Base-by-base conservation (phyloP, 192 early-diverging fungal genomes). In the Coemansia sp. region DNA sequence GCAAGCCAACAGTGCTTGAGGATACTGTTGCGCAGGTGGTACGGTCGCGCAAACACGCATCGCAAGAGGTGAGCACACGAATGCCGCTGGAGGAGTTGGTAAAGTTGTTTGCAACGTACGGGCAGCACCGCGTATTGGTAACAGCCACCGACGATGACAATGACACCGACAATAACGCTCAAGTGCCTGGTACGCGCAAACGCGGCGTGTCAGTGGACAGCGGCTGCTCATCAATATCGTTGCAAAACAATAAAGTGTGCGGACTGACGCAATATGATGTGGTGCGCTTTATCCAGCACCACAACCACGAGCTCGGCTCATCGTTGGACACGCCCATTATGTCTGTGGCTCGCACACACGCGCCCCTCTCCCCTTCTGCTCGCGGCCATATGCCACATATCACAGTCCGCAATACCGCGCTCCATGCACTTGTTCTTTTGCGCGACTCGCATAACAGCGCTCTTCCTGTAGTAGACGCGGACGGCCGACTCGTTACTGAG, bases 221-320 rank as follows among this genome's bases (percentile, higher is more conserved):
- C 58, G 66, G 57, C 4, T 74, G 72, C 62, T 73, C 71, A 0
- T 54, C 68, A 7, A 45, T 19, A 14, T 60, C 59, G 16, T 7
- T 23, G 8, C 32, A 51, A 19, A 23, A 19, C 27, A 50, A 51
- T 8, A 29, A 51, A 0, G 59, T 75, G 38, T 74, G 72, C 41
- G 74, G 78, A 3, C 66, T 83, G 59, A 76, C 81, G 26, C 81
- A 79, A 39, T 68, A 73, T 61, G 81, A 83, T 19, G 68, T 83
- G 0, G 64, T 83, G 23, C 73, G 72, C 11, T 83, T 78, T 23
- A 70, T 83, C 45, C 72, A 78, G 75, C 72, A 75, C 59, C 65
- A 83, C 72, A 78, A 83, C 64, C 75, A 74, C 62, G 57, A 72
- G 54, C 59, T 83, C 13, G 67, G 75, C 6, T 50, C 62, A 41